Conservation (phyloP, 345 rosid genomes). For the Salix udensis region DNA sequence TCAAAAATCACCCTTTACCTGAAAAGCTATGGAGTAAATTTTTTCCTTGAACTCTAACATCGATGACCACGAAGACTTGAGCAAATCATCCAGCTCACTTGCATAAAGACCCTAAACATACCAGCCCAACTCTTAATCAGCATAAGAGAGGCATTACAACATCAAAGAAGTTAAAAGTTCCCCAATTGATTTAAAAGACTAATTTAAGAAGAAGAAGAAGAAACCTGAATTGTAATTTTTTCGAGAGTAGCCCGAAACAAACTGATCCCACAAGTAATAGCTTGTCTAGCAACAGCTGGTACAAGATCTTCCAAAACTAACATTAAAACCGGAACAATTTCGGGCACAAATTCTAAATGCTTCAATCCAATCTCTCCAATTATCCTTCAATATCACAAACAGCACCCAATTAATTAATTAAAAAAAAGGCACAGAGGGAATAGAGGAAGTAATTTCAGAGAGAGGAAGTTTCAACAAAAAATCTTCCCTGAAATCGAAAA, state of each 20-base stretch:
- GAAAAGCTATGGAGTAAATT: slow-evolving; percentile 66
- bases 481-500: not conserved
- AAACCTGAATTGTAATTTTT: slow-evolving; percentile 70
- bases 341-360: slow-evolving; percentile 67
- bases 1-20: slow-evolving; percentile 40
- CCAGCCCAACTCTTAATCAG: not conserved
- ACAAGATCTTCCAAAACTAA: slow-evolving; percentile 63
- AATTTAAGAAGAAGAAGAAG: not conserved
- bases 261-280: slow-evolving; percentile 55
- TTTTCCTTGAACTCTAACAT: slow-evolving; percentile 83
- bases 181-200: not conserved
- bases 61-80: slow-evolving; percentile 76
- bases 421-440: not conserved
- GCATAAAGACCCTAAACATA: slow-evolving; percentile 63
- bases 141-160: not conserved
- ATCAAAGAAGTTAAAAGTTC: not conserved
- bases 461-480: too few species aligned
- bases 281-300: slow-evolving; percentile 89
- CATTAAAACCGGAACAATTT: slow-evolving; percentile 68
- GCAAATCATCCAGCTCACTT: slow-evolving; percentile 57
- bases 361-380: slow-evolving; percentile 75
- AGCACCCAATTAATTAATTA: not conserved
- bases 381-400: slow-evolving; percentile 43
- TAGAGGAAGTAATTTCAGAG: not conserved
- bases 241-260: slow-evolving; percentile 61